A percentile compares a stretch with the other conserved stretches of the same genome.
Conservation (phyloP, 2,329 filamentous ascomycete species). For the Talaromyces piceae region DNA sequence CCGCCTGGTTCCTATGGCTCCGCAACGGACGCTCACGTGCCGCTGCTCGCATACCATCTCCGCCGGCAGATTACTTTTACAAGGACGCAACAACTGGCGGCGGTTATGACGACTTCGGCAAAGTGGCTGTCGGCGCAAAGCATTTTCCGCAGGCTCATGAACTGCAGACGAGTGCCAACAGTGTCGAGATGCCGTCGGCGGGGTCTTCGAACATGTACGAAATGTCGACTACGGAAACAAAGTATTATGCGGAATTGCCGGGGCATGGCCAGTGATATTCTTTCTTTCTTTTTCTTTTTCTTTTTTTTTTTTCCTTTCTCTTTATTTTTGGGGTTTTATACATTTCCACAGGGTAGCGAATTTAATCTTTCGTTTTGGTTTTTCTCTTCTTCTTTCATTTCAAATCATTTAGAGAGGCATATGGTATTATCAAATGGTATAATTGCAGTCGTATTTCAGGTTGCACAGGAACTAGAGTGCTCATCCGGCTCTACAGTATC, state of each 20-base stretch:
- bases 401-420: too few relatives aligned
- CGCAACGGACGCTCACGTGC: background rate
- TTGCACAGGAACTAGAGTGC: too few relatives aligned
- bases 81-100: background rate
- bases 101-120: background rate
- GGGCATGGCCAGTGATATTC: background rate
- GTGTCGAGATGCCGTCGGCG: background rate
- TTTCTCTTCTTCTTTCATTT: too few relatives aligned
- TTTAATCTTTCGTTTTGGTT: too few relatives aligned
- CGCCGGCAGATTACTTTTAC: too few relatives aligned
- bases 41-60: too few relatives aligned
- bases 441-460: too few relatives aligned
- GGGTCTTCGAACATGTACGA: background rate
- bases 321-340: background rate
- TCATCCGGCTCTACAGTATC: too few relatives aligned
- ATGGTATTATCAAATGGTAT: too few relatives aligned
- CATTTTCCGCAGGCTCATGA: background rate
- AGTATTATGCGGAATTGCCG: slow-evolving; percentile 1
- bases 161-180: background rate
- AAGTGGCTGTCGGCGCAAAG: background rate
- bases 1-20: background rate
- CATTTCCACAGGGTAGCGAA: too few relatives aligned
- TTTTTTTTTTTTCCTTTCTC: background rate
- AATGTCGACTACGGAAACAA: background rate
- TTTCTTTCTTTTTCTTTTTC: background rate